Conservation (phyloP, 192 early-diverging fungal genomes). For the Pilaira anomala region DNA sequence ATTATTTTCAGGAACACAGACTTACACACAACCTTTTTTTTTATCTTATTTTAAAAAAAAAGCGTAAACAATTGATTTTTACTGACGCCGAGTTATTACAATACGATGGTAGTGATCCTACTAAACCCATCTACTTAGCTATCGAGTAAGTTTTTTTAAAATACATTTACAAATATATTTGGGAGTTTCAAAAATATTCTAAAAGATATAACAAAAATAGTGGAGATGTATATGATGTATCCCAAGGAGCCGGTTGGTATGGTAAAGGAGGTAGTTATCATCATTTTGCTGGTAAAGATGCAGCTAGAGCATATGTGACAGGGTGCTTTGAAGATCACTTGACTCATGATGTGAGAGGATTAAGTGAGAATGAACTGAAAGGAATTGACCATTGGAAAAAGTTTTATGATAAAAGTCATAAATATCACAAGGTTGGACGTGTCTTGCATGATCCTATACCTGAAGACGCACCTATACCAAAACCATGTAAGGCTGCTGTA, state of each 20-base stretch:
- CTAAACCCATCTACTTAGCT: conserved; percentile 84
- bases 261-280: conserved; percentile 79
- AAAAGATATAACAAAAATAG: conserved; percentile 38
- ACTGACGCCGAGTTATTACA: conserved; percentile 71
- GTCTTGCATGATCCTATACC: conserved; percentile 83
- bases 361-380: conserved; percentile 69
- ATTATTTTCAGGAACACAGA: background rate
- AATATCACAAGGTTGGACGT: conserved; percentile 82
- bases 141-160: conserved; percentile 59
- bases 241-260: conserved; percentile 72
- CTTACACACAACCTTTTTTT: background rate
- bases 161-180: too few species aligned
- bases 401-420: conserved; percentile 85
- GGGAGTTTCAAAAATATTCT: too few species aligned
- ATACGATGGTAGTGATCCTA: conserved; percentile 84
- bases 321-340: conserved; percentile 92
- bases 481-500: conserved; percentile 62
- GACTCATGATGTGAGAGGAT: conserved; percentile 90
- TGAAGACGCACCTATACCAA: conserved; percentile 77
- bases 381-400: conserved; percentile 75
- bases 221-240: conserved; percentile 95
- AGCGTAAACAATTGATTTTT: conserved; percentile 59
- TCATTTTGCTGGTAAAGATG: conserved; percentile 90
- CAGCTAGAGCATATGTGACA: conserved; percentile 90
- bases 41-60: too few species aligned